A percentile compares a stretch with the other conserved stretches of the same genome.
Conservation (phyloP, 2,329 filamentous ascomycete genomes). For the Drechslera avenae region DNA sequence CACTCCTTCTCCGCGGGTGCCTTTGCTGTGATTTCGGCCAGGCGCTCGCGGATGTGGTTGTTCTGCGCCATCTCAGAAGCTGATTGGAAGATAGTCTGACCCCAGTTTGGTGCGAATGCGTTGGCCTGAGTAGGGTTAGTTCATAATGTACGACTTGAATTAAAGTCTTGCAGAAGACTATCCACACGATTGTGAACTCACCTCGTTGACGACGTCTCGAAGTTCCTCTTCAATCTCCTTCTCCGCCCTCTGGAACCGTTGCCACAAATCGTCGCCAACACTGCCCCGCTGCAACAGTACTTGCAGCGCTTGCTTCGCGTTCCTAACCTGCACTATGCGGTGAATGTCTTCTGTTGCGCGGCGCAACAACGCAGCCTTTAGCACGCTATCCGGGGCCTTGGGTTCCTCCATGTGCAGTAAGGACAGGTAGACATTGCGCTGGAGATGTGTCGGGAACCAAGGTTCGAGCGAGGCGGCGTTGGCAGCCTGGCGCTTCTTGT, state of each 20-base stretch:
- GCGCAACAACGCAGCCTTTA: constrained; percentile 86
- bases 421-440: constrained; percentile 93
- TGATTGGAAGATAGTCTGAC: constrained; percentile 93
- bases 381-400: constrained; percentile 77
- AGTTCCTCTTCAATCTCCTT: constrained; percentile 98
- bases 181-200: constrained; percentile 52
- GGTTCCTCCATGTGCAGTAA: constrained; percentile 80
- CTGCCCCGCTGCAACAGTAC: constrained; percentile 85
- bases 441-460: constrained; percentile 90
- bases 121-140: constrained; percentile 70
- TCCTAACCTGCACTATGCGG: constrained; percentile 85
- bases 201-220: constrained; percentile 90
- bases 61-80: constrained; percentile 96
- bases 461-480: constrained; percentile 85
- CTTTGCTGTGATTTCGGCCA: constrained; percentile 76
- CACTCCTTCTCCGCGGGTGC: constrained; percentile 78
- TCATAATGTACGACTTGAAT: background rate
- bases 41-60: constrained; percentile 71
- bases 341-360: constrained; percentile 92
- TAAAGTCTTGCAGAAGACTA: background rate
- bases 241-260: constrained; percentile 88
- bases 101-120: constrained; percentile 86
- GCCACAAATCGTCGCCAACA: constrained; percentile 94
- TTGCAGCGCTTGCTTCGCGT: constrained; percentile 84
- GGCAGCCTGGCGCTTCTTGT: constrained; percentile 84